These are phyloP conservation scores for Phoma sp. DNA, from an alignment of 2,329 filamentous ascomycete species.

Conservation along the genomic window DNA sequence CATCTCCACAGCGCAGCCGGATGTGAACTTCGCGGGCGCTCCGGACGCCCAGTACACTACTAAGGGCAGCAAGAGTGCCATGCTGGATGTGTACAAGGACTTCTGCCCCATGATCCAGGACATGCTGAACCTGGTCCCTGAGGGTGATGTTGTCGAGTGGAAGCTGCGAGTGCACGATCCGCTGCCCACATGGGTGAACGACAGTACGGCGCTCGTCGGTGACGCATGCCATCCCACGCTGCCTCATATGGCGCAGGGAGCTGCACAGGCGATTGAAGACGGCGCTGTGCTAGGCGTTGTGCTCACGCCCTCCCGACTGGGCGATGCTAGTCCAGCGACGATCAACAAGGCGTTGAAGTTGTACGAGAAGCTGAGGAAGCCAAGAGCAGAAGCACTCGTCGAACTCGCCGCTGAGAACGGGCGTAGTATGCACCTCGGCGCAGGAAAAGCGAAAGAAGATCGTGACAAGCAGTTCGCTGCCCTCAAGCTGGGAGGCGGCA, in stretches of 20 bases:
- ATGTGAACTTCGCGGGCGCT: conserved; percentile 64
- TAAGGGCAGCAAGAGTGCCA: conserved; percentile 64
- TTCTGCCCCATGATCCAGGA: conserved; percentile 67
- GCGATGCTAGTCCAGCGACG: conserved; percentile 48
- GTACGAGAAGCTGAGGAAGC: conserved; percentile 63
- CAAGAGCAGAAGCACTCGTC: conserved; percentile 62
- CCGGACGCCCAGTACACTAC: conserved; percentile 67
- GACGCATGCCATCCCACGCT: conserved; percentile 69
- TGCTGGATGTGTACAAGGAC: conserved; percentile 64
- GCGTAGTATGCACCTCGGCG: conserved; percentile 61
- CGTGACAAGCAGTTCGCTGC: conserved; percentile 62
- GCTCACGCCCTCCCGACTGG: conserved; percentile 56
- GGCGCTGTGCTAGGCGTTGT: conserved; percentile 62
- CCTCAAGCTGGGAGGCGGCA: conserved; percentile 51
- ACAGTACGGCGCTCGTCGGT: conserved; percentile 60
- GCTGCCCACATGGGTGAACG: conserved; percentile 66
- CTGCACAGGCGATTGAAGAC: conserved; percentile 70
- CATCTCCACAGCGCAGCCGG: conserved; percentile 66
- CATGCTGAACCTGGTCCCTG: conserved; percentile 66
- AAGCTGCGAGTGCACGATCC: conserved; percentile 67
- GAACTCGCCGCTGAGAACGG: conserved; percentile 63
- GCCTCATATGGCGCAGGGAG: conserved; percentile 68
- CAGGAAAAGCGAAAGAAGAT: conserved; percentile 64
- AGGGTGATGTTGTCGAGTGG: conserved; percentile 72
- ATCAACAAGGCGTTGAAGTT: conserved; percentile 61